Conservation (phyloP, 495 filamentous ascomycete species). For the Lichina pygmaea region DNA sequence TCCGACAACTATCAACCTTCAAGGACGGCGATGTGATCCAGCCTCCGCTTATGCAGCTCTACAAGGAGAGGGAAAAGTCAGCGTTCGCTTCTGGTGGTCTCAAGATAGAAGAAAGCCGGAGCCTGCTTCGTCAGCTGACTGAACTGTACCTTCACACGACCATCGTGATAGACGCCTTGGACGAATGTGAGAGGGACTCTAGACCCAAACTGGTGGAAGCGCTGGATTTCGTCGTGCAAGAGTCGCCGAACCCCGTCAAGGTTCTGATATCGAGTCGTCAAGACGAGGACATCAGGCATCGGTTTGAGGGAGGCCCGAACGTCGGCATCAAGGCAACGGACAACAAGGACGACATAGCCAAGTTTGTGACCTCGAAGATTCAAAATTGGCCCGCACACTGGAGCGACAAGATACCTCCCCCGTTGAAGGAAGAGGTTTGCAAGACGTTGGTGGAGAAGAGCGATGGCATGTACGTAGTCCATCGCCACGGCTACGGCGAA, state of each 20-base stretch:
- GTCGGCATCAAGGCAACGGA: constrained; percentile 13
- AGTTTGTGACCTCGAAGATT: constrained; percentile 7
- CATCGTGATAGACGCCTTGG: constrained; percentile 8
- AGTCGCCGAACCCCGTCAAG: constrained; percentile 11
- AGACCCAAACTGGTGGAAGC: background rate
- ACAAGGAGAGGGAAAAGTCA: background rate
- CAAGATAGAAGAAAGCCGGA: background rate
- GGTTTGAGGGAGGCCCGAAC: constrained; percentile 8
- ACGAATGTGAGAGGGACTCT: constrained; percentile 5
- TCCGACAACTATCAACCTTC: background rate
- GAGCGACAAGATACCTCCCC: background rate
- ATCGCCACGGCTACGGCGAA: background rate
- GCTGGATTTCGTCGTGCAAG: constrained; percentile 3
- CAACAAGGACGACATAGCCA: constrained; percentile 10
- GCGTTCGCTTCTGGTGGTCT: background rate
- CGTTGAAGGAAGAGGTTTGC: constrained; percentile 1
- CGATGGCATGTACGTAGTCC: constrained; percentile 12
- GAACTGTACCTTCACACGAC: background rate
- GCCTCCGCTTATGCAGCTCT: background rate
- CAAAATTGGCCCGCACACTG: background rate
- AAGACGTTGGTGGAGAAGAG: constrained; percentile 8
- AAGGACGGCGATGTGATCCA: background rate
- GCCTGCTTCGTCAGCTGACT: background rate
- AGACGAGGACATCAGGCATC: constrained; percentile 11
- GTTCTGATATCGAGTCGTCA: constrained; percentile 21